Evolutionary conservation across 352 stramenopile species (phyloP).

Genomic region (Phytophthora pluvialis): DNA sequence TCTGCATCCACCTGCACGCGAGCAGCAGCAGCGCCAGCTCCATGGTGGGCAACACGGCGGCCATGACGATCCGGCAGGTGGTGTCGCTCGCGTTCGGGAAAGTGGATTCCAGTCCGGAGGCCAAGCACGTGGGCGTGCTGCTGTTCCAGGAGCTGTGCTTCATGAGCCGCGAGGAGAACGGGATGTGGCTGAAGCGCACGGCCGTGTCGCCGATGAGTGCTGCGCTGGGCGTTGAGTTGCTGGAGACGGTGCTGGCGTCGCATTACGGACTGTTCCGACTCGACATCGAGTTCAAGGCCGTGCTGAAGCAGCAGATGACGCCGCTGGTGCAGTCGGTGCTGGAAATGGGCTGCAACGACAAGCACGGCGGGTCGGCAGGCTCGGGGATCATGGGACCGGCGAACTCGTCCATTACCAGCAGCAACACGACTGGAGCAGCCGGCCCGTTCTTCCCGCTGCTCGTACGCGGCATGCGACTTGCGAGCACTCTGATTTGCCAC

Average conservation of each 20-base stretch:
- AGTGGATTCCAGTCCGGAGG: slow-evolving; percentile 66
- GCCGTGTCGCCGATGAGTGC: slow-evolving; percentile 78
- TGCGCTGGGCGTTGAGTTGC: slow-evolving; percentile 76
- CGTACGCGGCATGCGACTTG: slow-evolving; percentile 83
- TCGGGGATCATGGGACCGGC: slow-evolving; percentile 42
- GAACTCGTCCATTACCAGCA: slow-evolving; percentile 46
- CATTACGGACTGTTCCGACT: slow-evolving; percentile 71
- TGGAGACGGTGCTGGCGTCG: slow-evolving; percentile 76
- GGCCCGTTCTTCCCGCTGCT: slow-evolving; percentile 81
- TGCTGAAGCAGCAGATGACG: slow-evolving; percentile 86
- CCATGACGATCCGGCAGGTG: slow-evolving; percentile 89
- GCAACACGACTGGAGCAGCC: slow-evolving; percentile 30
- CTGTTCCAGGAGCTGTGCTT: slow-evolving; percentile 90
- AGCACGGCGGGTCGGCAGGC: slow-evolving; percentile 35
- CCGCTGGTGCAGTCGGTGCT: slow-evolving; percentile 75
- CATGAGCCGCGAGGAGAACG: slow-evolving; percentile 85
- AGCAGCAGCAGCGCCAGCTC: slow-evolving; percentile 76
- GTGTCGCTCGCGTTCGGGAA: slow-evolving; percentile 89
- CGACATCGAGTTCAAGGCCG: slow-evolving; percentile 75
- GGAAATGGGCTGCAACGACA: slow-evolving; percentile 69
- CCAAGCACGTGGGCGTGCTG: slow-evolving; percentile 83
- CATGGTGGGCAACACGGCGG: slow-evolving; percentile 85
- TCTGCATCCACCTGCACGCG: slow-evolving; percentile 84
- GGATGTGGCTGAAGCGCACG: slow-evolving; percentile 86
- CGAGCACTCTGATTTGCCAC: slow-evolving; percentile 75